Conservation (phyloP, 2,329 filamentous ascomycete species). For the Botryotinia globosa region DNA sequence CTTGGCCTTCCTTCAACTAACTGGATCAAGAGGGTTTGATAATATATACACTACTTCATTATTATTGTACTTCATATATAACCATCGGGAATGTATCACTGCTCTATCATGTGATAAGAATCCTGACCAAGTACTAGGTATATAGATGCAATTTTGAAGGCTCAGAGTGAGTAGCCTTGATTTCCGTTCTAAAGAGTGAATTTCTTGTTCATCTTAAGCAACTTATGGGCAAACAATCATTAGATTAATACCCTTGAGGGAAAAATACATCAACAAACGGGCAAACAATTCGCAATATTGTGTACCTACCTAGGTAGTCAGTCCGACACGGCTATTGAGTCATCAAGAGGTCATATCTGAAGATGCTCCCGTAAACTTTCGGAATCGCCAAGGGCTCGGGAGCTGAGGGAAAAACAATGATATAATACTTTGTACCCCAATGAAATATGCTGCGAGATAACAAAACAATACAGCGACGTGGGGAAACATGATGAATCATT, state of each 20-base stretch:
- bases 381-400: not conserved
- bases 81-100: not conserved
- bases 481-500: no score
- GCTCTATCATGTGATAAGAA: not conserved
- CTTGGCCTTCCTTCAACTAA: not conserved
- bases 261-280: fast-evolving
- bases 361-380: not conserved
- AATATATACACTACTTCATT: not conserved
- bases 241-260: no score
- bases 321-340: not conserved
- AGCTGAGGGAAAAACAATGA: not conserved
- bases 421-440: not conserved
- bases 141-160: not conserved
- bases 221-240: no score
- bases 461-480: no score
- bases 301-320: no score
- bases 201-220: not conserved
- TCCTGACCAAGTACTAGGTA: not conserved
- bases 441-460: not conserved
- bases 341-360: not conserved
- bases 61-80: not conserved
- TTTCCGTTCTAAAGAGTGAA: not conserved
- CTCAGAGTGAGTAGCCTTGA: not conserved
- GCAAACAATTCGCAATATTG: not conserved
- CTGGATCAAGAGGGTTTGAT: not conserved